Evolutionary conservation across 78 protist species (phyloP).

Genomic region (Corallochytrium limacisporum): DNA sequence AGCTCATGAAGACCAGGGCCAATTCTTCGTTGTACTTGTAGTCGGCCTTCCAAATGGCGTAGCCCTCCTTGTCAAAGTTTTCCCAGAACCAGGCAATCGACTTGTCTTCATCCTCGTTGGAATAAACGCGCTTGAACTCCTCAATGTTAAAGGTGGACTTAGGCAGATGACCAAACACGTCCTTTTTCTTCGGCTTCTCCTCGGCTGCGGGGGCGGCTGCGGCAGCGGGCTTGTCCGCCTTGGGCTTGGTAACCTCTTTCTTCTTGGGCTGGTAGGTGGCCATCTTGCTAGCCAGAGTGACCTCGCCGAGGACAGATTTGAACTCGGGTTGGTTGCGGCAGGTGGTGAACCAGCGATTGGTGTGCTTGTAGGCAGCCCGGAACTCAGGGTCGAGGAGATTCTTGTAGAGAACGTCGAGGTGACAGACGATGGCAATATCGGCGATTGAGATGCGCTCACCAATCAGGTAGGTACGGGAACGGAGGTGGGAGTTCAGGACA

Average conservation of each 20-base stretch:
- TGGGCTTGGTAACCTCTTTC: not conserved
- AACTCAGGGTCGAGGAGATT: not conserved
- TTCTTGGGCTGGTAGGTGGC: not conserved
- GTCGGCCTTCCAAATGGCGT: constrained; percentile 20
- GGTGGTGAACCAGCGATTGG: constrained; percentile 65
- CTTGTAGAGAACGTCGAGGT: too few species aligned
- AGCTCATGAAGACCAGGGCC: constrained; percentile 36
- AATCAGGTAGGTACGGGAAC: too few species aligned
- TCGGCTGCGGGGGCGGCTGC: not conserved
- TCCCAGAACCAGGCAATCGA: constrained; percentile 54
- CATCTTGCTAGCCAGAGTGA: constrained; percentile 19
- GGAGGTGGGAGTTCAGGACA: too few species aligned
- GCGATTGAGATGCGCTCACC: too few species aligned
- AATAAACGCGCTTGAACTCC: constrained; percentile 59
- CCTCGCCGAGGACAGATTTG: constrained; percentile 50
- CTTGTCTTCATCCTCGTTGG: constrained; percentile 44
- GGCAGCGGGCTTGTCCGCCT: not conserved
- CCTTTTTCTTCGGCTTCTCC: constrained; percentile 38
- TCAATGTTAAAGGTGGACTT: constrained; percentile 38
- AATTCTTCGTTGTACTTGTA: constrained; percentile 50
- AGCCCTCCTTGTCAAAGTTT: constrained; percentile 51
- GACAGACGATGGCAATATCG: too few species aligned
- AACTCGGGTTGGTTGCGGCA: constrained; percentile 56
- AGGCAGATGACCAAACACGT: constrained; percentile 43
- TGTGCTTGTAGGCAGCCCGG: constrained; percentile 31